phyloP scores from a whole-genome alignment of 2,329 filamentous ascomycete genomes.

The Didymella exigua region DNA sequence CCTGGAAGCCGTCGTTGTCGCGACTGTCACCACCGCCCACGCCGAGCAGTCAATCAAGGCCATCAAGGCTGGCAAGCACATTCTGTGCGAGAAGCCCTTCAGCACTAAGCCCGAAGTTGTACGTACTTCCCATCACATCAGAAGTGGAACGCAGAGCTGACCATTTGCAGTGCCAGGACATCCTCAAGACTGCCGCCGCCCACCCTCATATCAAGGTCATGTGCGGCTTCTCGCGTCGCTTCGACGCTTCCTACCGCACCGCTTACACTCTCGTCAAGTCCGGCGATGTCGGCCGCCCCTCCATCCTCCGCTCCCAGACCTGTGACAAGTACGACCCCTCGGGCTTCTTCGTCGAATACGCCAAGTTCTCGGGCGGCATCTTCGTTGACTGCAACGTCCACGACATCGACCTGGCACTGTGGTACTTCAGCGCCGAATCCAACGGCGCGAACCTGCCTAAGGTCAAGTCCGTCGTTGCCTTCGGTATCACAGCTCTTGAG shows the following conservation, averaged over 20 bases:
- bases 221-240: conserved; percentile 69
- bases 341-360: conserved; percentile 72
- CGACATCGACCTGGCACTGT: conserved; percentile 70
- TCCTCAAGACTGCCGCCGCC: conserved; percentile 62
- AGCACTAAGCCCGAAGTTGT: conserved; percentile 65
- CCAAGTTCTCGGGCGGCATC: conserved; percentile 68
- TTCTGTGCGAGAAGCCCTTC: conserved; percentile 65
- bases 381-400: conserved; percentile 75
- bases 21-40: conserved; percentile 61
- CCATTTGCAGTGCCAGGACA: conserved; percentile 59
- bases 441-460: conserved; percentile 38
- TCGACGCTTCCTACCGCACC: conserved; percentile 69
- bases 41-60: conserved; percentile 63
- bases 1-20: conserved; percentile 61
- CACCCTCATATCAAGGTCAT: conserved; percentile 68
- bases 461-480: conserved; percentile 62
- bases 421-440: conserved; percentile 59
- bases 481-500: conserved; percentile 65
- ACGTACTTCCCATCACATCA: conserved; percentile 30
- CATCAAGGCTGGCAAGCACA: conserved; percentile 61
- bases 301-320: conserved; percentile 68
- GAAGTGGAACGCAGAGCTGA: not conserved
- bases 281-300: conserved; percentile 64
- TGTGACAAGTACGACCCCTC: conserved; percentile 69
- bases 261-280: conserved; percentile 59